Evolutionary conservation across 306 rosid species (phyloP).

Genomic region (Casuarina equisetifolia): DNA sequence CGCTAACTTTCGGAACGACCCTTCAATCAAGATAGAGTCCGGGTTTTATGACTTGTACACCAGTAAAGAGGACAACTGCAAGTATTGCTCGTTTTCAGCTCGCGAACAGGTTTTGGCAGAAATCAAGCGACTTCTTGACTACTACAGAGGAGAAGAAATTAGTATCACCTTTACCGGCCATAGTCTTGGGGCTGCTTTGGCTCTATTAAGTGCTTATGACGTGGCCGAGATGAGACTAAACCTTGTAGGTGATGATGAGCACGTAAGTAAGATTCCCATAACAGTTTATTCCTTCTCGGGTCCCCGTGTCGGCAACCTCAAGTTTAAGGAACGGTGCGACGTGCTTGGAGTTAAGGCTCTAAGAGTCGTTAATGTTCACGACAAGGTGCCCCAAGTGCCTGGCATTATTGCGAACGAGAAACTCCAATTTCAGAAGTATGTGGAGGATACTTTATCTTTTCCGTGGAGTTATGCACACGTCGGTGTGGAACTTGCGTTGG

Average conservation of each 20-base stretch:
- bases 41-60: constrained; percentile 71
- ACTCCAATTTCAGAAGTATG: constrained; percentile 50
- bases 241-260: not conserved
- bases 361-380: constrained; percentile 58
- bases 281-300: constrained; percentile 65
- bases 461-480: constrained; percentile 86
- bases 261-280: constrained; percentile 26
- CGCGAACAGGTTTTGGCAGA: constrained; percentile 65
- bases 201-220: constrained; percentile 59
- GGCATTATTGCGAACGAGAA: constrained; percentile 70
- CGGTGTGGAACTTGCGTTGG: constrained; percentile 52
- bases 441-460: constrained; percentile 51
- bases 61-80: constrained; percentile 48
- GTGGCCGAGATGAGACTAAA: constrained; percentile 54
- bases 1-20: constrained; percentile 31
- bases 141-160: constrained; percentile 48
- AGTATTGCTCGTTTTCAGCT: constrained; percentile 54
- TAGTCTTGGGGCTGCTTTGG: constrained; percentile 67
- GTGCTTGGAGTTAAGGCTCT: constrained; percentile 69
- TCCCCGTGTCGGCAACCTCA: constrained; percentile 68
- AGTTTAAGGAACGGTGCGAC: constrained; percentile 61
- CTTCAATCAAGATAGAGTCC: constrained; percentile 53
- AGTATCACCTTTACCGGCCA: constrained; percentile 70
- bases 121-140: constrained; percentile 47
- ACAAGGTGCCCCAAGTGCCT: constrained; percentile 59